Percentiles rank a stretch among this genome's conserved stretches.
Evolutionary conservation across 768 basidiomycete genomes (phyloP).

Genomic region (Dentipellis sp.): DNA sequence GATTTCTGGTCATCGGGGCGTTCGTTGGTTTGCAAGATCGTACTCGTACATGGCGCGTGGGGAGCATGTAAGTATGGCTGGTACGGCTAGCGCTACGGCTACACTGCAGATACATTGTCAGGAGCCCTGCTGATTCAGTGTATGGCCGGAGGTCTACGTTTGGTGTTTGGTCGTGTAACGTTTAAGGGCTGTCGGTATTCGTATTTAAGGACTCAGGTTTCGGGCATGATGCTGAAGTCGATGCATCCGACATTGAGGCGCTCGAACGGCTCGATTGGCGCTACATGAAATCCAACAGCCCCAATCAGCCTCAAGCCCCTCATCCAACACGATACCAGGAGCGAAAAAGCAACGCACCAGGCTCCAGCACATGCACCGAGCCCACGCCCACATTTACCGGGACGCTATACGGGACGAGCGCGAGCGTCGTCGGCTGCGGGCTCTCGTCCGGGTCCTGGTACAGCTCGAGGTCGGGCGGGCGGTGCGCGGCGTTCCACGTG

Average conservation of each 20-base stretch:
- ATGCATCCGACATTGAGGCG: not conserved
- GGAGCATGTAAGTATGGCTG: too few relatives aligned
- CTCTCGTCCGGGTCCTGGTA: not conserved
- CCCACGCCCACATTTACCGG: not conserved
- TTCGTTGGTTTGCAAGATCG: not conserved
- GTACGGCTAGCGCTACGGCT: too few relatives aligned
- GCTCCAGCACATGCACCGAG: not conserved
- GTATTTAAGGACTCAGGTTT: too few relatives aligned
- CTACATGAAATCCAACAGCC: too few relatives aligned
- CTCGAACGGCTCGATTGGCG: not conserved
- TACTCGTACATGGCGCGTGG: not conserved
- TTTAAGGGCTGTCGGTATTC: too few relatives aligned
- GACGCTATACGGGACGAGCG: not conserved
- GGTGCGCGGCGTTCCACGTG: conserved; percentile 8
- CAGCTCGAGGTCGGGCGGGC: conserved; percentile 1
- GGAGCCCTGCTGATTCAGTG: too few relatives aligned
- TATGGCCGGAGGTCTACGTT: too few relatives aligned
- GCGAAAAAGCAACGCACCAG: too few relatives aligned
- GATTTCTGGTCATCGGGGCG: not conserved
- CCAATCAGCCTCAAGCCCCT: too few relatives aligned
- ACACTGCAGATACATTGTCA: not conserved
- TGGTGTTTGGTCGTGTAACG: too few relatives aligned
- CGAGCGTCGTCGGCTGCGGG: not conserved
- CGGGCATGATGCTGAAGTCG: not conserved
- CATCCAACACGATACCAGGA: too few relatives aligned